Conservation (phyloP, 331 rosid genomes). For the Arachis monticola region DNA sequence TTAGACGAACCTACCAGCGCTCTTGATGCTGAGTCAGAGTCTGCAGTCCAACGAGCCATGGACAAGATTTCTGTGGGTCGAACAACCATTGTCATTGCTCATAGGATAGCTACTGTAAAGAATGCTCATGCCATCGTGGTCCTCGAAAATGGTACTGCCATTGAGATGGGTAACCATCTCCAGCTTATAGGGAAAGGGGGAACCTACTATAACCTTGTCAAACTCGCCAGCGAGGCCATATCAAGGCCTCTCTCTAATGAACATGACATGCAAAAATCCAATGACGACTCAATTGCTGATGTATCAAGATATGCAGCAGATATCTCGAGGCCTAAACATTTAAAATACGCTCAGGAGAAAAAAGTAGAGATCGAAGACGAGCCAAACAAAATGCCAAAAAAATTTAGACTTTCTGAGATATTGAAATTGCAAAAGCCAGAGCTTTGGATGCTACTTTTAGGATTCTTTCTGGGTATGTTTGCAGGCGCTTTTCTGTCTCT, state of each 20-base stretch:
- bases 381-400: conserved; percentile 40
- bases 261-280: conserved; percentile 32
- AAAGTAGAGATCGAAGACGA: conserved; percentile 48
- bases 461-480: conserved; percentile 70
- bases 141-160: conserved; percentile 72
- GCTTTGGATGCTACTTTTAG: conserved; percentile 53
- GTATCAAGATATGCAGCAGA: conserved; percentile 38
- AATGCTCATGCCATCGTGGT: conserved; percentile 73
- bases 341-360: conserved; percentile 40
- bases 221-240: conserved; percentile 70
- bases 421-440: conserved; percentile 82
- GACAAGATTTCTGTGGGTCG: conserved; percentile 79
- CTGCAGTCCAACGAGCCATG: conserved; percentile 75
- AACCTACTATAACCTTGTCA: conserved; percentile 71
- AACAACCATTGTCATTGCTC: conserved; percentile 87
- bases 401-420: conserved; percentile 56
- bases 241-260: conserved; percentile 45
- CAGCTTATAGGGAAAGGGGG: conserved; percentile 78
- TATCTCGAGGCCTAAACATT: conserved; percentile 40
- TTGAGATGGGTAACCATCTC: conserved; percentile 75
- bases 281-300: conserved; percentile 49
- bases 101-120: conserved; percentile 79
- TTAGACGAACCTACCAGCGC: conserved; percentile 96
- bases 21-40: conserved; percentile 82
- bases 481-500: conserved; percentile 79